These are phyloP conservation scores for Eutypa lata DNA, from an alignment of 2,329 filamentous ascomycete species.

Conservation along the genomic window DNA sequence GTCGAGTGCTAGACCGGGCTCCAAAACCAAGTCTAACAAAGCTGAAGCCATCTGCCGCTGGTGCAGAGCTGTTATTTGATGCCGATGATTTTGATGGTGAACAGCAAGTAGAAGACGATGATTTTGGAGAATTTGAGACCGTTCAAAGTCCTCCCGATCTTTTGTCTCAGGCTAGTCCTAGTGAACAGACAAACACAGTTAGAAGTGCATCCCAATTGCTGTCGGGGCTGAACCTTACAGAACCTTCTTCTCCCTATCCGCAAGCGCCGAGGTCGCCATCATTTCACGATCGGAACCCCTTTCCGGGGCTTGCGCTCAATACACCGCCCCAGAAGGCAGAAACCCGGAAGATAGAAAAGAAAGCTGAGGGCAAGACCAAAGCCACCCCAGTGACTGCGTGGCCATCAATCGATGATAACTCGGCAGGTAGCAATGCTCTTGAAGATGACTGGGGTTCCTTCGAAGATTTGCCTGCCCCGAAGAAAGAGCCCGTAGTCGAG, in stretches of 20 bases:
- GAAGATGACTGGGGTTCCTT: conserved; percentile 52
- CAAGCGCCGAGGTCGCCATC: conserved; percentile 50
- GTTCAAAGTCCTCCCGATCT: conserved; percentile 35
- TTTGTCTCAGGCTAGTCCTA: conserved; percentile 34
- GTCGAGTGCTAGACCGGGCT: conserved; percentile 6
- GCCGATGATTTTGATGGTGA: conserved; percentile 52
- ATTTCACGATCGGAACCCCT: conserved; percentile 52
- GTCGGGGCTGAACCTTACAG: conserved; percentile 29
- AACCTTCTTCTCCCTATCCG: conserved; percentile 36
- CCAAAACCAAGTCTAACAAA: conserved; percentile 10
- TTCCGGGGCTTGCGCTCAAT: conserved; percentile 45
- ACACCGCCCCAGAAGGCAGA: conserved; percentile 31
- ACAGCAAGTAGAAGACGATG: conserved; percentile 45
- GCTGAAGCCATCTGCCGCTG: conserved; percentile 14
- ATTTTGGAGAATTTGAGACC: conserved; percentile 61
- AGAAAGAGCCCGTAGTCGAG: conserved; percentile 12
- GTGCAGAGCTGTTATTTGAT: conserved; percentile 64
- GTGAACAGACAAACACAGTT: conserved; percentile 23
- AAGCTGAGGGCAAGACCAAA: conserved; percentile 29
- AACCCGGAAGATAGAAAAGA: conserved; percentile 29
- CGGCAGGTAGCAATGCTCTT: conserved; percentile 21
- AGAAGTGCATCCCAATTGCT: conserved; percentile 30
- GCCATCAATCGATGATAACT: conserved; percentile 34
- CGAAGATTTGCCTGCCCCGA: conserved; percentile 39
- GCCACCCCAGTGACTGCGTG: conserved; percentile 43